phyloP scores from a whole-genome alignment of 805 yeast species.

The Komagataella phaffii region DNA sequence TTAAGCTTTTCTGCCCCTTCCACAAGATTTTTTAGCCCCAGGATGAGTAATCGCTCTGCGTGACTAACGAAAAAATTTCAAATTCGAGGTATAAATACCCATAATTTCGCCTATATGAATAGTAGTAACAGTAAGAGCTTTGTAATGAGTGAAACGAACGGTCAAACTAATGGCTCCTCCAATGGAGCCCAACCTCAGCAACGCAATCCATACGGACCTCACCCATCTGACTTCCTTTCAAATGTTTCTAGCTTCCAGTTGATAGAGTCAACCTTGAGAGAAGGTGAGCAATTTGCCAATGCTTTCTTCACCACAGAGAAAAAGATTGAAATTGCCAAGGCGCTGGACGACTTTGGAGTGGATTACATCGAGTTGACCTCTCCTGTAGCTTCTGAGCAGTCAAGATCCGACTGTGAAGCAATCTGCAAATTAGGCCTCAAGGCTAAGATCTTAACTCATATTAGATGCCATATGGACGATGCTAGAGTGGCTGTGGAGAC shows the following conservation, averaged over 20 bases:
- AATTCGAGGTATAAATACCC: not conserved
- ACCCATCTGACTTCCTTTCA: slow-evolving; percentile 84
- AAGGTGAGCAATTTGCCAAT: slow-evolving; percentile 98
- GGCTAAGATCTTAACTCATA: slow-evolving; percentile 92
- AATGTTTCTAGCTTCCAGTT: slow-evolving; percentile 82
- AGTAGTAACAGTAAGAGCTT: not conserved
- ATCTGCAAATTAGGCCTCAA: slow-evolving; percentile 93
- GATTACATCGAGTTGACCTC: slow-evolving; percentile 96
- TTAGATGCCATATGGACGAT: slow-evolving; percentile 98
- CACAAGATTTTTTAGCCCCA: not conserved
- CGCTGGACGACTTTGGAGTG: slow-evolving; percentile 94
- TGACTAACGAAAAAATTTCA: not conserved
- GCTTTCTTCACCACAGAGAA: slow-evolving; percentile 91
- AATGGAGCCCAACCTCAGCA: slow-evolving; percentile 16
- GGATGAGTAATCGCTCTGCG: not conserved
- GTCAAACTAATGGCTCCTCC: not conserved
- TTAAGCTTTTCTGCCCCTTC: not conserved
- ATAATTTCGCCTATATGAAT: not conserved
- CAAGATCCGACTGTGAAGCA: slow-evolving; percentile 90
- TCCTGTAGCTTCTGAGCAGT: slow-evolving; percentile 95
- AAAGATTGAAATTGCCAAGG: slow-evolving; percentile 94
- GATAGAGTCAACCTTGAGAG: slow-evolving; percentile 92
- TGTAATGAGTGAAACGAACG: not conserved
- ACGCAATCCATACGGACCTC: slow-evolving; percentile 84
- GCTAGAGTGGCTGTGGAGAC: slow-evolving; percentile 95